Base-by-base conservation (phyloP, 441 rosid species). In the Isatis lusitanica region DNA sequence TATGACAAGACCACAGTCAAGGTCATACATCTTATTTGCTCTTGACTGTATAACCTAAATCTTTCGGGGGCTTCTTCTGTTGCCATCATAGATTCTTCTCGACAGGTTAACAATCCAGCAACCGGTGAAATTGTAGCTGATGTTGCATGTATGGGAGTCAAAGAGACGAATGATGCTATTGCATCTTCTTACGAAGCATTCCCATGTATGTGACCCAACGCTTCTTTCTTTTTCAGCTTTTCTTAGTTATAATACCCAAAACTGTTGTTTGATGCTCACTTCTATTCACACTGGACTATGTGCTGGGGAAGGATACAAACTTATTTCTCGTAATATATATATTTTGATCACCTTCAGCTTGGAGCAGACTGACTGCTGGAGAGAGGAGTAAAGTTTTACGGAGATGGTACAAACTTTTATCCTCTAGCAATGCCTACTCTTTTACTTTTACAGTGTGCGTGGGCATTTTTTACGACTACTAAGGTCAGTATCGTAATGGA, bases 151-250 rank as follows among this genome's bases (percentile, higher is more conserved):
- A 95, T 93, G 98, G 97, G 99, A 39, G 69, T 72, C 28, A 86
- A 71, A 68, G 99, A 95, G 82, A 90, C 99, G 39, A 82, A 87
- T 57, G 92, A 91, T 83, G 99, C 98, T 24, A 87, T 95, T 83
- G 84, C 91, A 63, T 86, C 97, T 67, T 97, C 99, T 51, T 76
- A 85, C 59, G 74, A 85, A 66, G 94, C 99, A 39, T 95, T 86
- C 76, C 57, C 63, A 1, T 88, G 99, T 95, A 93, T 47, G 78
- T 77, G 48, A 60, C 52, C 70, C 57, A 26, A 62, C 6, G 11
- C 16, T 56, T 55, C 28, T 74, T 53, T 51, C 66, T 13, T 74
- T 53, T 42, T 66, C 1, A 46, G 40, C 43, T 62, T 58, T 69
- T 65, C 59, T 64, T 73, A 12, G 0, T 35, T 11, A 18, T 31